Percentiles rank a stretch among this genome's conserved stretches.
phyloP scores from a whole-genome alignment of 768 basidiomycete genomes.

The Serendipita sp. region DNA sequence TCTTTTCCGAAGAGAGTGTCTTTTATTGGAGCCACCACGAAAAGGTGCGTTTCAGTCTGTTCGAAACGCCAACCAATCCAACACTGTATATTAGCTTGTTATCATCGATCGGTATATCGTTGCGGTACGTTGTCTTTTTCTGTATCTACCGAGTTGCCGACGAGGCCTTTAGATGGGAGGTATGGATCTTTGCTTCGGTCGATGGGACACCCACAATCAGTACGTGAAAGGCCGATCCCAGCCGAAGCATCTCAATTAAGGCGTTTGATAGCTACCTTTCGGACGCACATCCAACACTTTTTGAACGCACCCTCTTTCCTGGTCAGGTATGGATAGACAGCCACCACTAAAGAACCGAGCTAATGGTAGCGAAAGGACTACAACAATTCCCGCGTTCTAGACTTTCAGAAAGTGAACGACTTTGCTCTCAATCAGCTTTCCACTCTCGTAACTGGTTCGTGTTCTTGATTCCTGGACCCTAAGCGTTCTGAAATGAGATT shows the following conservation, averaged over 20 bases:
- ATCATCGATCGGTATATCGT: constrained; percentile 71
- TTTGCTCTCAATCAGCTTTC: constrained; percentile 57
- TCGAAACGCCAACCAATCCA: neutral
- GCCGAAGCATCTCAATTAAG: neutral
- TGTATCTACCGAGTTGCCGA: neutral
- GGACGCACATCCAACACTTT: constrained; percentile 83
- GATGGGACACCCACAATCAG: constrained; percentile 89
- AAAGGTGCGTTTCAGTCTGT: constrained; percentile 19
- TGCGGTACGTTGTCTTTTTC: neutral
- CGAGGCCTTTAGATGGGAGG: constrained; percentile 63
- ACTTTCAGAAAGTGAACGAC: constrained; percentile 67
- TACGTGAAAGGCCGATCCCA: constrained; percentile 7
- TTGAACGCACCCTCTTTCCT: constrained; percentile 68
- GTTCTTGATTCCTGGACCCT: neutral
- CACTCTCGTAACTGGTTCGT: constrained; percentile 44
- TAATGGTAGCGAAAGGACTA: constrained; percentile 43
- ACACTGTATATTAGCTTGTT: constrained; percentile 32
- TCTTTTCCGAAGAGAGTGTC: constrained; percentile 35
- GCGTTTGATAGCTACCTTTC: constrained; percentile 43
- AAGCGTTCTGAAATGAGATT: neutral
- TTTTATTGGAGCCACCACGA: constrained; percentile 91
- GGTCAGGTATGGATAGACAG: constrained; percentile 28
- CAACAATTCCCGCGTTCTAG: constrained; percentile 76
- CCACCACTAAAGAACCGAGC: neutral
- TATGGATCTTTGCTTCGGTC: constrained; percentile 89